Evolutionary conservation across 2,329 filamentous ascomycete species (phyloP), one percentile per base, ranked within the genome.

Genomic region (Cercospora sojina): DNA sequence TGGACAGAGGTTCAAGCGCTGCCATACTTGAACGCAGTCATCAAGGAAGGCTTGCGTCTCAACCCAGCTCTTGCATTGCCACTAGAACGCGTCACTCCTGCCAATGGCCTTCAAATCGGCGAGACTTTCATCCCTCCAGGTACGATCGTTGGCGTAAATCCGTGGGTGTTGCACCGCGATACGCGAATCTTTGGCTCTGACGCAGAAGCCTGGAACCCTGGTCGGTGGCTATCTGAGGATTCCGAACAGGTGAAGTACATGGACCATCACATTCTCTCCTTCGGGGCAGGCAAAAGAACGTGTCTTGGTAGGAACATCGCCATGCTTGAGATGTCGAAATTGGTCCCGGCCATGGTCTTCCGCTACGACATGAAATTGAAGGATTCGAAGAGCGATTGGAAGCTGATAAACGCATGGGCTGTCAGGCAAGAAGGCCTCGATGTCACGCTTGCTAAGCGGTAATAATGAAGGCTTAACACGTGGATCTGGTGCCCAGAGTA

Each of bases 211-310:
- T 84, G 80, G 67, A 68, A 73, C 20, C 82, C 82, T 0, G 81
- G 83, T 65, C 72, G 83, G 23, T 84, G 83, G 83, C 68, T 83
- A 2, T 35, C 35, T 10, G 29, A 18, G 10, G 64, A 64, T 18
- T 29, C 83, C n/a, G 87, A 90, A 72, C 90, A 90, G 76, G 77
- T 89, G 27, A 85, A 83, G 2, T 90, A 89, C 64, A 88, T 90
- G 20, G 81, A 90, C 64, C 85, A 85, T 51, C 86, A 90, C 66
- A 87, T 90, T 60, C 82, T 87, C 18, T 43, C 67, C 13, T 71
- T 70, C 56, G 69, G 67, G 1, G 67, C 67, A n/a, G 69, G 67
- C 16, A 70, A 64, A 23, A 29, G 69, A 16, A 68, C 67, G 20
- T 70, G 69, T 59, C 25, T 71, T 3, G 67, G 68, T 8, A 29